A percentile compares a stretch with the other conserved stretches of the same genome.
Evolutionary conservation across 2,329 filamentous ascomycete species (phyloP).

Genomic region (Nemania sp.): DNA sequence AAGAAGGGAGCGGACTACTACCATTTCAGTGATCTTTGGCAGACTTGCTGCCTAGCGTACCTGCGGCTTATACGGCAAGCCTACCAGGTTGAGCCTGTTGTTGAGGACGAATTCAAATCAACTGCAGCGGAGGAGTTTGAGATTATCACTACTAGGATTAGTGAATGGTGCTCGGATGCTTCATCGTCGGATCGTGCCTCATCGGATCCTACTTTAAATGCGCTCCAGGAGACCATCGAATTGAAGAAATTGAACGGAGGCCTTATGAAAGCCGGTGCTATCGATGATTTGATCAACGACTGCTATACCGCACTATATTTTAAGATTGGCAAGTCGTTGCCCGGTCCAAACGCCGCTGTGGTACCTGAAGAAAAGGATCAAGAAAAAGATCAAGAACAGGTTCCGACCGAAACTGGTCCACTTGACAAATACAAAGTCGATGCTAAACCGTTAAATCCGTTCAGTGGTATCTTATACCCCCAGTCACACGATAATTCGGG

Average conservation of each 20-base stretch:
- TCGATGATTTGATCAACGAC: conserved; percentile 94
- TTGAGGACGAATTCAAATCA: conserved; percentile 60
- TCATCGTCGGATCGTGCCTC: conserved; percentile 44
- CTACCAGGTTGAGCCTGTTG: conserved; percentile 49
- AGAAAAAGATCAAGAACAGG: conserved; percentile 48
- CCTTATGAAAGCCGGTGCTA: conserved; percentile 80
- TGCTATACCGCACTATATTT: conserved; percentile 79
- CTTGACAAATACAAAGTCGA: conserved; percentile 42
- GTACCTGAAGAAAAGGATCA: conserved; percentile 50
- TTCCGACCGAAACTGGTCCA: conserved; percentile 37
- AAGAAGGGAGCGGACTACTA: conserved; percentile 79
- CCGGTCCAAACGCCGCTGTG: conserved; percentile 51
- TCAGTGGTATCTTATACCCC: conserved; percentile 49
- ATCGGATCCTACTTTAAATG: conserved; percentile 51
- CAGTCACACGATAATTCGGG: conserved; percentile 45
- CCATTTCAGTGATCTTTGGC: conserved; percentile 64
- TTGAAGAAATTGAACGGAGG: conserved; percentile 77
- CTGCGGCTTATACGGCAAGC: conserved; percentile 55
- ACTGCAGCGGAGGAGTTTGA: conserved; percentile 61
- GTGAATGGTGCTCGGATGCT: conserved; percentile 54
- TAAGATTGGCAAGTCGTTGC: conserved; percentile 64
- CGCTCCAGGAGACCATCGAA: conserved; percentile 62
- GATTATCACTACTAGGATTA: conserved; percentile 56
- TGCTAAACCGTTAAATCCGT: conserved; percentile 41
- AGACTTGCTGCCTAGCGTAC: conserved; percentile 57